These are phyloP conservation scores for Rhizophora mangle DNA, from an alignment of 345 rosid species.

Conservation along the genomic window DNA sequence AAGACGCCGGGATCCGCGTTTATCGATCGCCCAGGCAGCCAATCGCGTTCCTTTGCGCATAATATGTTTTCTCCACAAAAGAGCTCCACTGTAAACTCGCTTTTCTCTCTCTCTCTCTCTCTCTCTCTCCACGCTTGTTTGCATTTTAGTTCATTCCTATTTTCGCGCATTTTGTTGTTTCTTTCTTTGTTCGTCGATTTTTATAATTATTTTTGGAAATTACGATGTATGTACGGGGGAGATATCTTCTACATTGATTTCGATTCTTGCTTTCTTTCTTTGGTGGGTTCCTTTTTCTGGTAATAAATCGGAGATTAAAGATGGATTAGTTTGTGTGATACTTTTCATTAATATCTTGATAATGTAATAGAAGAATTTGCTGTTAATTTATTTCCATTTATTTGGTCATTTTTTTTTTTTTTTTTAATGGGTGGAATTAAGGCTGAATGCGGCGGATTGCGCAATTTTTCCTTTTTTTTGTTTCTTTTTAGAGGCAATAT, in stretches of 20 bases:
- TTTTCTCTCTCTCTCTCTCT: background rate
- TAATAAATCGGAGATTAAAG: no score
- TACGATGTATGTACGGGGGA: background rate
- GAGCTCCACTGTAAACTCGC: slow-evolving; percentile 4
- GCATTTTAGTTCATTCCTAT: background rate
- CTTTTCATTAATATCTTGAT: no score
- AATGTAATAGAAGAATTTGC: no score
- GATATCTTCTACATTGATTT: background rate
- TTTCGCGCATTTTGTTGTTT: background rate
- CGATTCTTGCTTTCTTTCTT: background rate
- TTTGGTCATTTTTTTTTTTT: no score
- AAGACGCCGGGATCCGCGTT: slow-evolving; percentile 53
- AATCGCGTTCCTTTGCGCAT: slow-evolving; percentile 18
- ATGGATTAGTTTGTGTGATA: no score
- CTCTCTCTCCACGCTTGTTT: background rate
- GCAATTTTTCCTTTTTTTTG: no score
- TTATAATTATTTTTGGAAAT: background rate
- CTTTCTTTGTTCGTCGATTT: background rate
- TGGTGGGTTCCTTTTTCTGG: background rate
- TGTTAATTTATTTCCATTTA: no score
- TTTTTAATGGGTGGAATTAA: no score
- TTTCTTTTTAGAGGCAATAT: background rate
- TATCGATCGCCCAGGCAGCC: slow-evolving; percentile 39
- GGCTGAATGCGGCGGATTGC: no score
- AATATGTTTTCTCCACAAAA: slow-evolving; percentile 2